These are phyloP conservation scores for Pseudoscleropodium purum DNA, from an alignment of 225 moss, liverwort and hornwort species.

Conservation along the genomic window DNA sequence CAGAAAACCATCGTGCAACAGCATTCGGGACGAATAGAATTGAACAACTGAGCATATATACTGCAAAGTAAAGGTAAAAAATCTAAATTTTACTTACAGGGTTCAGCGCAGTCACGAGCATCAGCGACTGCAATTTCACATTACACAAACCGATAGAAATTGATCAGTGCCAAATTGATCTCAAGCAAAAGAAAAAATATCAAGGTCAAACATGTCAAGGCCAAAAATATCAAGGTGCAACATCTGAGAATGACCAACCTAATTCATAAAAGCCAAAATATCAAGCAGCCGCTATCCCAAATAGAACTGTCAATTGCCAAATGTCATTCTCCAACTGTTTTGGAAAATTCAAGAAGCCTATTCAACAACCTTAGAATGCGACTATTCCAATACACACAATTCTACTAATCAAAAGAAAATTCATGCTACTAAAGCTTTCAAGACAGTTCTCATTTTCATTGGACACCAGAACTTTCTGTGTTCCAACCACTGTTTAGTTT, in stretches of 20 bases:
- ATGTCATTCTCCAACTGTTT: neutral
- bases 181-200: neutral
- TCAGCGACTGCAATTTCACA: constrained; percentile 61
- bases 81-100: constrained; percentile 49
- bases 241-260: neutral
- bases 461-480: neutral
- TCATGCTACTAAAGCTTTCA: neutral
- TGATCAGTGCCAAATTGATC: neutral
- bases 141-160: neutral
- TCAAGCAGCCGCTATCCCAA: neutral
- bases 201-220: neutral
- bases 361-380: neutral
- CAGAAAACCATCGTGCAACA: neutral
- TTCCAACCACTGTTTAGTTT: neutral
- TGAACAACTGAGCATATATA: neutral
- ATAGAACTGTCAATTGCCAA: neutral
- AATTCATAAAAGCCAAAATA: neutral
- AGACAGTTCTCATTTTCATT: neutral
- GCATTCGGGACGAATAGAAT: neutral
- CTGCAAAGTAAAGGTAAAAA: neutral
- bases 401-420: neutral
- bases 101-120: constrained; percentile 97
- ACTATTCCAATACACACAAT: neutral
- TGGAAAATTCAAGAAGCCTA: neutral
- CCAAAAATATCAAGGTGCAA: neutral